Evolutionary conservation across 2,329 filamentous ascomycete genomes (phyloP).

Genomic region (Thielaviopsis populi): DNA sequence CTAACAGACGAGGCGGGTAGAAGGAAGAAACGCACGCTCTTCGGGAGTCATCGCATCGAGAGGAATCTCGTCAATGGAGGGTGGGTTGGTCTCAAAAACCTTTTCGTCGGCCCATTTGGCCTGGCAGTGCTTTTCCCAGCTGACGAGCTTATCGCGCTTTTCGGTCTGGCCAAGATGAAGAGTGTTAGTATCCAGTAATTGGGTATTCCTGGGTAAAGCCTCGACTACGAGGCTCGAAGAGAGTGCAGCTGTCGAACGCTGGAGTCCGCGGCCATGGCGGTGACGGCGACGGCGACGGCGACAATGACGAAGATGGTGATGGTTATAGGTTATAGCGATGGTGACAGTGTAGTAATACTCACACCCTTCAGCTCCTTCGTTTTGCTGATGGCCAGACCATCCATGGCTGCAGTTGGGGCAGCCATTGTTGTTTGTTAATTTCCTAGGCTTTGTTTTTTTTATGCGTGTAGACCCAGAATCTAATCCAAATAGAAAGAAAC

Average conservation of each 20-base stretch:
- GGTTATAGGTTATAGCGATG: neutral
- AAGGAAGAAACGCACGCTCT: slow-evolving; percentile 29
- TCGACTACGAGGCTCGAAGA: neutral
- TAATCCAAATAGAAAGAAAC: neutral
- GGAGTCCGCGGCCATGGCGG: neutral
- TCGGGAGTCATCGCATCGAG: slow-evolving; percentile 56
- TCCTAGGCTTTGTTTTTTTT: neutral
- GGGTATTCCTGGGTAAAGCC: slow-evolving; percentile 14
- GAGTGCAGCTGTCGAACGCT: neutral
- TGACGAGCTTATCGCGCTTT: slow-evolving; percentile 69
- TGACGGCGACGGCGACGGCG: neutral
- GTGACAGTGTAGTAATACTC: slow-evolving; percentile 21
- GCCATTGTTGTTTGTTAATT: slow-evolving; percentile 11
- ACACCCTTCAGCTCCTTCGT: slow-evolving; percentile 47
- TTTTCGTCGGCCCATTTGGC: slow-evolving; percentile 51
- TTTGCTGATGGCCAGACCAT: slow-evolving; percentile 39
- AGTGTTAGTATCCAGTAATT: neutral
- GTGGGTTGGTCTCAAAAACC: slow-evolving; percentile 77
- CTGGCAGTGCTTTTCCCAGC: slow-evolving; percentile 71
- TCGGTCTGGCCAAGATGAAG: slow-evolving; percentile 45
- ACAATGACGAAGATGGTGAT: neutral
- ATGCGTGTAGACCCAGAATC: neutral
- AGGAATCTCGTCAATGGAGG: slow-evolving; percentile 61
- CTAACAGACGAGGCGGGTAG: neutral
- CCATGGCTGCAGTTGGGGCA: slow-evolving; percentile 30